Base-by-base conservation (phyloP, 305 asterid species). In the Withania somnifera region DNA sequence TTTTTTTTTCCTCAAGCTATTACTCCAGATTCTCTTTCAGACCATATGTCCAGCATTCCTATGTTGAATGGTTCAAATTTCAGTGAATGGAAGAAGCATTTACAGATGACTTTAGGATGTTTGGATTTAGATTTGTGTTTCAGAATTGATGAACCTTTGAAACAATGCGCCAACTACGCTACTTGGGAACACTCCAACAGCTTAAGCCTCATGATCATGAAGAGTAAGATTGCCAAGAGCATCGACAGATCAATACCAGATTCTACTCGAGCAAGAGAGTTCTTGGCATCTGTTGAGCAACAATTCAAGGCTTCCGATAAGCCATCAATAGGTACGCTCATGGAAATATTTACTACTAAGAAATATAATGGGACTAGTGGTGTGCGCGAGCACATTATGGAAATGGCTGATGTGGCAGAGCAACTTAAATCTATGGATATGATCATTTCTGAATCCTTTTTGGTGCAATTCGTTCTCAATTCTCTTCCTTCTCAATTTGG, bases 1-100 rank as follows among this genome's bases (percentile, higher is more conserved):
- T 47, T 47, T 8, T 24, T 69, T n/a, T 68, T 13, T 0, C 24
- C 47, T 30, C 28, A n/a, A 80, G 30, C 53, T 19, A 64, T 80
- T 32, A 50, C 78, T 32, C 83, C 66, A 80, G 64, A 53, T n/a
- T 50, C 83, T 45, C 78, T 80, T 80, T 80, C 61, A 64, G 26
- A 38, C 58, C 28, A 47, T 47, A 7, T 19, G 60, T 17, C 51
- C 30, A 47, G 11, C 28, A 20, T 67, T 5, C 34, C 38, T 0
- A 30, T 51, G 57, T 81, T 81, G 54, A 51, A 67, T 52, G 53
- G 45, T 56, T 67, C 68, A 0, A 81, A 81, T 81, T 81, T 50
- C 54, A 64, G 17, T 7, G 53, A 81, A n/a, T 81, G 83, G 79
- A 50, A 67, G 19, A 30, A 81, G 15, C 54, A 81, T 51, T 0